Base-by-base conservation (phyloP, 2,329 filamentous ascomycete genomes). In the Pseudogymnoascus sp. region DNA sequence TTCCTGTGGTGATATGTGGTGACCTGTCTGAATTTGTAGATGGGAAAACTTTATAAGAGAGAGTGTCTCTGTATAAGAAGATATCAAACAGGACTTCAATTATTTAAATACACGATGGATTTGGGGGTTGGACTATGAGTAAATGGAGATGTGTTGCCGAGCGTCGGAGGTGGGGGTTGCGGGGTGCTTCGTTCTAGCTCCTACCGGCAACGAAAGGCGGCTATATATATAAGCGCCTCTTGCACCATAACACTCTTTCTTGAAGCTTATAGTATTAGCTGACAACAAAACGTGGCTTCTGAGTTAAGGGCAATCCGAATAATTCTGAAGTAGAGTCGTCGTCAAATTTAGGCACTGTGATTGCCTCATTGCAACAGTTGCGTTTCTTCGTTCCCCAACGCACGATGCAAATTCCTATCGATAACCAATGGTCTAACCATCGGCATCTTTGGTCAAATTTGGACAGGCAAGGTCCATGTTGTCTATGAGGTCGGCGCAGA, bases 211-310 rank as follows among this genome's bases (percentile, higher is more conserved):
- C 51, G 28, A 57, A 34, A 57, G 51, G 51, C 51, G 51, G 51
- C 51, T 57, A 57, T 57, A 57, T 57, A 57, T 57, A 57, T 57
- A 57, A 34, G 51, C 51, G 51, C 51, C 13, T 54, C 5, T 57
- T 57, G 28, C 51, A 57, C 28, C 28, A 57, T 19, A 21, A 34
- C 28, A 16, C 48, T 5, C 14, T 6, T 54, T 19, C 25, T 36
- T 36, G 16, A 57, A 57, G 51, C 51, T 34, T 31, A n/a, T n/a
- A 31, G 4, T 54, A 1, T 54, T 16, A 54, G 23, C 10, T 31
- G 23, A 23, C 48, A 54, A 31, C 14, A 28, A 8, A 54, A 6
- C 11, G 3, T 54, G 14, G 23, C 23, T 54, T 54, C 10, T 10
- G 10, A 13, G 25, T 36, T 36, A 57, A 57, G n/a, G 14, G 13